Conservation (phyloP, 2,329 filamentous ascomycete genomes). For the Leptodontidium sp. region DNA sequence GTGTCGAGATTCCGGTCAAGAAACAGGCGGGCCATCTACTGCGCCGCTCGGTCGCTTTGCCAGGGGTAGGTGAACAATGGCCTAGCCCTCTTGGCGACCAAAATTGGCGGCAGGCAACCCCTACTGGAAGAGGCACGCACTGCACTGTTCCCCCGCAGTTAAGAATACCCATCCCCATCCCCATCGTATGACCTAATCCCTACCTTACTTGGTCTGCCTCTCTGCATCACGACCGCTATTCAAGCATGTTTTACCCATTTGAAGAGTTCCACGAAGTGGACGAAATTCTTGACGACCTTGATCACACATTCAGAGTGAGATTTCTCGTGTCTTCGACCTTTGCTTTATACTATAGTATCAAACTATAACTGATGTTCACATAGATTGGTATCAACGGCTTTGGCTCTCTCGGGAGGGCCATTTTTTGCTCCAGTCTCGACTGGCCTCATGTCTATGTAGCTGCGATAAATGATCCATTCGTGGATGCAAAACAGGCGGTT, state of each 20-base stretch:
- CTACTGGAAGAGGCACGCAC: no score
- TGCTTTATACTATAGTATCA: not conserved
- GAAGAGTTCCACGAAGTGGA: constrained; percentile 2
- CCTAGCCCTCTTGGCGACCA: no score
- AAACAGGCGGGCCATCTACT: no score
- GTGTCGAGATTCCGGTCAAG: no score
- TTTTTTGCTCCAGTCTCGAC: not conserved
- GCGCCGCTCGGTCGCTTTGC: no score
- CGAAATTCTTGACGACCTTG: not conserved
- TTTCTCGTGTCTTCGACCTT: not conserved
- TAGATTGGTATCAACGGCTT: constrained; percentile 4
- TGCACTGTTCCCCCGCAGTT: no score
- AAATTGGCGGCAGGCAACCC: no score
- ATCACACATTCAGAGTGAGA: not conserved
- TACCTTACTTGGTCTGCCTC: no score
- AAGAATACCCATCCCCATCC: no score
- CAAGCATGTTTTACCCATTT: not conserved
- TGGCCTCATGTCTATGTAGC: not conserved
- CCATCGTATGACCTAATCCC: no score
- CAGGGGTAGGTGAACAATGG: no score
- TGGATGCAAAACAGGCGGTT: constrained; percentile 7
- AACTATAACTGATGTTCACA: not conserved
- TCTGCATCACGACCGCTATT: not conserved
- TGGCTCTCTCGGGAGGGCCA: not conserved
- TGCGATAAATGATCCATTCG: constrained; percentile 4